Conservation (phyloP, 176 grass and related monocot genomes). For the Avena eriantha region DNA sequence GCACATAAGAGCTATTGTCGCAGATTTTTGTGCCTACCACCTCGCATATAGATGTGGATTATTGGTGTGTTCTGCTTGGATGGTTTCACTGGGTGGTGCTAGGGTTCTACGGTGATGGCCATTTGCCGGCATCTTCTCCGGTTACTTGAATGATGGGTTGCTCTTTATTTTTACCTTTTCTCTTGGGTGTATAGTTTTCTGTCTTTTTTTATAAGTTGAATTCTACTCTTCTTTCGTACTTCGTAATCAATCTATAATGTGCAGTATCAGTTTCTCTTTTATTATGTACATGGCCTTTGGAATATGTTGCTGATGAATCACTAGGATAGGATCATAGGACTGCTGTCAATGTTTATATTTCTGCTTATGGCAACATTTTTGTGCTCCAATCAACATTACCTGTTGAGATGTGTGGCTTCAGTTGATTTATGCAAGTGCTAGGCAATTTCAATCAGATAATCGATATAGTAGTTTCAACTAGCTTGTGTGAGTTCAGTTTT, state of each 20-base stretch:
- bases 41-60: constrained; percentile 2
- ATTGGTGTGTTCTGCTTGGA: not conserved
- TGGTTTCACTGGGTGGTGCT: constrained; percentile 20
- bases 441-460: no score
- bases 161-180: not conserved
- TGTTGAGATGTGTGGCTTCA: no score
- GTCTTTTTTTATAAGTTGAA: not conserved
- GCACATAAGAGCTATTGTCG: no score
- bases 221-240: not conserved
- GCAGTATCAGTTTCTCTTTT: not conserved
- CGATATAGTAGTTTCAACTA: no score
- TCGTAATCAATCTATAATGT: not conserved
- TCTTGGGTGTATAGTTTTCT: constrained; percentile 3
- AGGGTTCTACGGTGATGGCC: not conserved
- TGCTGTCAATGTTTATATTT: no score
- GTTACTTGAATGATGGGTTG: not conserved
- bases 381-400: no score
- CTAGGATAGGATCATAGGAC: no score
- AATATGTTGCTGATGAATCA: not conserved
- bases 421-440: no score
- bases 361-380: no score
- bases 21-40: constrained; percentile 28
- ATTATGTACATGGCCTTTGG: not conserved
- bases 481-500: no score
- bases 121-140: not conserved